phyloP scores from a whole-genome alignment of 1,139 yeast genomes.

The Entelexis paramagnoliae region DNA sequence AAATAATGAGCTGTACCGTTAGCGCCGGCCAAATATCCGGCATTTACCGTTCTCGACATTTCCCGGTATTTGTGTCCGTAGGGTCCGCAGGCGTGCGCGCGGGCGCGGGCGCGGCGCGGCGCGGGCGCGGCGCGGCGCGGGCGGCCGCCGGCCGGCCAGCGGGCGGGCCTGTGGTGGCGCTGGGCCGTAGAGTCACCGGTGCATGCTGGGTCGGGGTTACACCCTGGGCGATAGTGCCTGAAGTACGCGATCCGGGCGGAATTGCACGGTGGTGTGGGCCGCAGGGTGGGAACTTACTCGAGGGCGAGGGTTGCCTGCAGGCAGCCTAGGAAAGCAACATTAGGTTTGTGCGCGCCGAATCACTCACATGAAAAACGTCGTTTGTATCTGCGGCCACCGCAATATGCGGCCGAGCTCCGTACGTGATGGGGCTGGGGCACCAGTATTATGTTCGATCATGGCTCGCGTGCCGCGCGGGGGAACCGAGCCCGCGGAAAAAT shows the following conservation, averaged over 20 bases:
- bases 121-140: too few species aligned
- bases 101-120: too few species aligned
- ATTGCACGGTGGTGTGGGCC: not conserved
- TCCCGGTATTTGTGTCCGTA: too few species aligned
- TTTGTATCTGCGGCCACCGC: not conserved
- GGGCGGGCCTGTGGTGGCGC: not conserved
- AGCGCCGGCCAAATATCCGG: too few species aligned
- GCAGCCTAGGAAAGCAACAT: not conserved
- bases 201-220: not conserved
- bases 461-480: not conserved
- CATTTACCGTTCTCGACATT: too few species aligned
- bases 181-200: not conserved
- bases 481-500: not conserved
- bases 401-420: not conserved
- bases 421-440: not conserved
- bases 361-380: not conserved
- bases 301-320: not conserved
- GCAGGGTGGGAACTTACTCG: conserved; percentile 1
- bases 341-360: not conserved
- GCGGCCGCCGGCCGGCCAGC: too few species aligned
- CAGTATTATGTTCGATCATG: not conserved
- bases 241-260: not conserved
- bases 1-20: not conserved
- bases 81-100: too few species aligned
- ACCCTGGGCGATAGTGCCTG: not conserved